Conservation (phyloP, 768 basidiomycete genomes). For the Leucosporidium scottii region DNA sequence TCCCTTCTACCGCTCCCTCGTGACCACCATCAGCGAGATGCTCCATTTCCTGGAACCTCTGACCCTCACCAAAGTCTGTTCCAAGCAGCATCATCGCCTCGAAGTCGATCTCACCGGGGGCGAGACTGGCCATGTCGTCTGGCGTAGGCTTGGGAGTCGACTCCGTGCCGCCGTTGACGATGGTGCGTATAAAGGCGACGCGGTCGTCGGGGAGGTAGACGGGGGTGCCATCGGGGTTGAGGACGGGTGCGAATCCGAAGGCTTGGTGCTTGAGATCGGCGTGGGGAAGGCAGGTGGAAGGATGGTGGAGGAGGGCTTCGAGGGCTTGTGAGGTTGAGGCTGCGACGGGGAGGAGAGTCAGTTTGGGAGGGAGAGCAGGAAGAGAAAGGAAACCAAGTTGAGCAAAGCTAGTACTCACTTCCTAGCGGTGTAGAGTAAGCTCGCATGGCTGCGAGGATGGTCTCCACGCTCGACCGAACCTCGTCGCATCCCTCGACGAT, state of each 20-base stretch:
- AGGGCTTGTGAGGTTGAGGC: background rate
- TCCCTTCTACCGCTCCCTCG: too few relatives aligned
- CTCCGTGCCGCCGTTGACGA: too few relatives aligned
- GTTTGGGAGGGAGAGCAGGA: background rate
- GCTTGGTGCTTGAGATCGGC: background rate
- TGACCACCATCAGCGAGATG: too few relatives aligned
- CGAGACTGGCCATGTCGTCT: too few relatives aligned
- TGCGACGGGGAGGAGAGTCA: background rate
- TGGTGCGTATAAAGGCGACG: too few relatives aligned
- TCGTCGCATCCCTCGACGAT: slow-evolving; percentile 1
- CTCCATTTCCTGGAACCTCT: too few relatives aligned
- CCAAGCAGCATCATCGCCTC: too few relatives aligned
- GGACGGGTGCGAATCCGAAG: slow-evolving; percentile 42
- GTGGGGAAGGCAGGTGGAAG: background rate
- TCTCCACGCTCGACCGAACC: background rate
- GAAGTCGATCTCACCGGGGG: too few relatives aligned
- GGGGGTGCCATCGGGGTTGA: background rate
- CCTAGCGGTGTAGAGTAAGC: background rate
- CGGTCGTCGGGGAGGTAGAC: slow-evolving; percentile 24
- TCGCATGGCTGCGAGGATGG: background rate
- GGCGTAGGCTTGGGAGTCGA: too few relatives aligned
- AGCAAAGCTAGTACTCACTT: background rate
- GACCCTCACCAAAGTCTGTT: too few relatives aligned
- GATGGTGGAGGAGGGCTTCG: background rate
- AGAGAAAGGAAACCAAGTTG: background rate